Conservation (phyloP, 1,284 basidiomycete genomes). For the Hypsizygus ulmarius region DNA sequence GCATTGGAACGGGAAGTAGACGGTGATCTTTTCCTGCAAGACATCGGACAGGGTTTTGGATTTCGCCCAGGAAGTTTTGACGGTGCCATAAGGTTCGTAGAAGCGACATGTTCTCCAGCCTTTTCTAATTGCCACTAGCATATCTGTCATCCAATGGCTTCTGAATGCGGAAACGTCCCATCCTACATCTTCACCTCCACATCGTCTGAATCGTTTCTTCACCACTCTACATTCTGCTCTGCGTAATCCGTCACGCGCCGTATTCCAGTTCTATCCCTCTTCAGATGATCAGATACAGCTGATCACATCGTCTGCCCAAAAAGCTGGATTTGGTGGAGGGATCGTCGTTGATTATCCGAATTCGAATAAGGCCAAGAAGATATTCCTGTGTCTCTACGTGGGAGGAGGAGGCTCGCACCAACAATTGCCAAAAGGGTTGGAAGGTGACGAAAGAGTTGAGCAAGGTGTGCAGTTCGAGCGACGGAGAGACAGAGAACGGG, state of each 20-base stretch:
- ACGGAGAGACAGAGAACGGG: slow-evolving; percentile 59
- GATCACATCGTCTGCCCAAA: slow-evolving; percentile 91
- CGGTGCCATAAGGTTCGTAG: slow-evolving; percentile 86
- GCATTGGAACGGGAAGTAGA: slow-evolving; percentile 92
- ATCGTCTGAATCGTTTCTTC: slow-evolving; percentile 92
- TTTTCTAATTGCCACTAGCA: slow-evolving; percentile 48
- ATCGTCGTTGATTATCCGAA: slow-evolving; percentile 97
- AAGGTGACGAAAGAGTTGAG: slow-evolving; percentile 61
- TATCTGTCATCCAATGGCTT: slow-evolving; percentile 98
- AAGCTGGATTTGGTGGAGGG: slow-evolving; percentile 96
- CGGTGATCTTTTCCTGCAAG: slow-evolving; percentile 90
- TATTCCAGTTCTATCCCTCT: slow-evolving; percentile 95
- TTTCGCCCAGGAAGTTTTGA: slow-evolving; percentile 97
- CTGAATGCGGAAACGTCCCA: slow-evolving; percentile 95
- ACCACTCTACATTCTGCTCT: slow-evolving; percentile 93
- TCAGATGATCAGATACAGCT: slow-evolving; percentile 95
- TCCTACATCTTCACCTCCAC: slow-evolving; percentile 88
- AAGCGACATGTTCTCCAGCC: not conserved
- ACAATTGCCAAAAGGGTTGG: slow-evolving; percentile 70
- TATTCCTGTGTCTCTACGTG: slow-evolving; percentile 87
- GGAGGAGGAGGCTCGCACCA: slow-evolving; percentile 67
- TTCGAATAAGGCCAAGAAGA: slow-evolving; percentile 90
- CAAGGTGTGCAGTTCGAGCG: slow-evolving; percentile 63
- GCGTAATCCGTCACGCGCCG: slow-evolving; percentile 88
- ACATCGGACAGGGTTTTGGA: slow-evolving; percentile 91